Evolutionary conservation across 352 stramenopile genomes (phyloP), one percentile per base, ranked within the genome.

Genomic region (Stramenopiles sp.): DNA sequence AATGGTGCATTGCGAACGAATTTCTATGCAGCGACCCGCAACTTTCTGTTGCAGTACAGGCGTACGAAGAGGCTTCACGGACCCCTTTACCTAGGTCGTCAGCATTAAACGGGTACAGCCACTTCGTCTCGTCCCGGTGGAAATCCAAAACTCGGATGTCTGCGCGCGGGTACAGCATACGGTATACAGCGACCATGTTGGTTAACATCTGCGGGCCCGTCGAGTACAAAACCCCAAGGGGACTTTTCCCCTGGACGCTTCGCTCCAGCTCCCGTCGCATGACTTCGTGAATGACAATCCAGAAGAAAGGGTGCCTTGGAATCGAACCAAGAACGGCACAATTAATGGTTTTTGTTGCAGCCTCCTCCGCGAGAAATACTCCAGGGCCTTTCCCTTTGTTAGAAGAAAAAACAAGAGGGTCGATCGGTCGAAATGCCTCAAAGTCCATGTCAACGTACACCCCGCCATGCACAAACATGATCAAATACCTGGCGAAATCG

Each of bases 1-100:
- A 71, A 71, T 71, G 53, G 35, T 71, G 53, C 53, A 71, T 71
- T 2, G 53, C 53, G 35, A 71, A 71, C 35, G 53, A 71, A 71
- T 71, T 2, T 6, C 31, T 31, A 71, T 35, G 35, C 12, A 35
- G 33, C 6, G 2, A 2, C 4, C 1, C 2, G 6, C 53, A 71
- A 6, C 12, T 71, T 4, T 71, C 35, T 71, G 6, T 2, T 71
- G 4, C 35, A 2, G 53, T 71, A 6, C 53, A 71, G 4, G 33
- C 6, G 12, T 71, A 71, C 12, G 53, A 71, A 71, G 33, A 6
- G 33, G 6, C 53, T 71, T 71, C 53, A 4, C 53, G 53, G 33
- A 6, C 6, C 6, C 35, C 53, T 35, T 35, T 33, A 6, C 35
- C 12, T 6, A 71, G 12, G 6, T 71, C 53, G 35, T 71, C 53